phyloP scores from a whole-genome alignment of 73 alveolate genomes.

The Stentor roeselii region DNA sequence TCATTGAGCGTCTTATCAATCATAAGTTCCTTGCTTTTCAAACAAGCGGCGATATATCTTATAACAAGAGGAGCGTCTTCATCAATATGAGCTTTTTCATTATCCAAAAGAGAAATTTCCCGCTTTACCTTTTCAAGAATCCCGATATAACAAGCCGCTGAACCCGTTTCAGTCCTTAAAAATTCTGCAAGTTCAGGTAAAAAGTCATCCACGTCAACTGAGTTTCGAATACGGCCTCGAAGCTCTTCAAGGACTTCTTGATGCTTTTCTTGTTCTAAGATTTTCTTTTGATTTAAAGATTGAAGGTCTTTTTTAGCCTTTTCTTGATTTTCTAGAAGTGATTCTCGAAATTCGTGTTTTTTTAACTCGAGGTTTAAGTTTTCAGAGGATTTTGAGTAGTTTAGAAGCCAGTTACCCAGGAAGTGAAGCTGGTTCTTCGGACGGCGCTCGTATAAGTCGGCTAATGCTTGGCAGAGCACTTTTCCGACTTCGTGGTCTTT shows the following conservation, averaged over 20 bases:
- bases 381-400: slow-evolving; percentile 56
- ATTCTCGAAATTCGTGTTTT: slow-evolving; percentile 43
- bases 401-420: slow-evolving; percentile 87
- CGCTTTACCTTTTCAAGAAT: slow-evolving; percentile 57
- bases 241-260: slow-evolving; percentile 40
- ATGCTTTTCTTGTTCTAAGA: slow-evolving; percentile 52
- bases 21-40: slow-evolving; percentile 54
- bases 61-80: slow-evolving; percentile 65
- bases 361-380: slow-evolving; percentile 34
- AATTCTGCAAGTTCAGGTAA: slow-evolving; percentile 53
- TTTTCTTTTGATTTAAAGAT: slow-evolving; percentile 45
- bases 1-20: slow-evolving; percentile 24
- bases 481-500: slow-evolving; percentile 63
- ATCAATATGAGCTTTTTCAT: slow-evolving; percentile 90
- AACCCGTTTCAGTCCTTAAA: slow-evolving; percentile 59
- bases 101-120: slow-evolving; percentile 76
- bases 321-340: slow-evolving; percentile 33
- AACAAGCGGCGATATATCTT: slow-evolving; percentile 70
- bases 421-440: slow-evolving; percentile 90
- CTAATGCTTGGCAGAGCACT: slow-evolving; percentile 75
- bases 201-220: slow-evolving; percentile 57
- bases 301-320: slow-evolving; percentile 30
- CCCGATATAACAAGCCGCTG: slow-evolving; percentile 95
- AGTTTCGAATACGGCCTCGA: slow-evolving; percentile 34
- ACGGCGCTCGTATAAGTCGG: slow-evolving; percentile 66